Evolutionary conservation across 2,329 filamentous ascomycete species (phyloP).

Genomic region (Colletotrichum nymphaeae): DNA sequence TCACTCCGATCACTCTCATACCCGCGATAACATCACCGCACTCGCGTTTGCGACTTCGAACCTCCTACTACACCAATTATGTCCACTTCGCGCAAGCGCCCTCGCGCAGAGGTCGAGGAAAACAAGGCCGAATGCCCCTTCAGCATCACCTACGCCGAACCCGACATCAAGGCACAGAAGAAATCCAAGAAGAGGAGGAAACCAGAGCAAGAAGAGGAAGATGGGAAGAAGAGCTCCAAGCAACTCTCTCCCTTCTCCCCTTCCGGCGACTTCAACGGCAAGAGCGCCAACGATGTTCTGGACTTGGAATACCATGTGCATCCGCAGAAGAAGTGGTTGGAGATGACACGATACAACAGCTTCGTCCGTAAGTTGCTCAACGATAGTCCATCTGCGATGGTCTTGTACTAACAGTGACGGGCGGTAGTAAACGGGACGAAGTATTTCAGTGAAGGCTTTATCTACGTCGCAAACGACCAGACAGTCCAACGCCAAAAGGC

Average conservation of each 20-base stretch:
- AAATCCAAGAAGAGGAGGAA: conserved; percentile 56
- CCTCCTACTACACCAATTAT: conserved; percentile 2
- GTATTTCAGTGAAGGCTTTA: conserved; percentile 68
- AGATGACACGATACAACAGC: conserved; percentile 71
- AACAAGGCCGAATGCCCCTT: conserved; percentile 69
- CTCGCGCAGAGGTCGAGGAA: conserved; percentile 61
- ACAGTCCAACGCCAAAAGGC: conserved; percentile 66
- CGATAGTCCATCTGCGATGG: not conserved
- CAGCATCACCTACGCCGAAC: conserved; percentile 50
- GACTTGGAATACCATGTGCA: conserved; percentile 66
- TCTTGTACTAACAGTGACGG: conserved; percentile 6
- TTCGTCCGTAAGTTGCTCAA: conserved; percentile 64
- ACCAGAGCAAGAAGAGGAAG: conserved; percentile 58
- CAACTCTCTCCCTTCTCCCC: conserved; percentile 67
- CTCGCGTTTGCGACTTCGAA: conserved; percentile 21
- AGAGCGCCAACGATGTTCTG: conserved; percentile 59
- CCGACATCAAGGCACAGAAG: conserved; percentile 59
- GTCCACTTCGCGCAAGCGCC: conserved; percentile 59
- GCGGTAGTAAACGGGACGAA: conserved; percentile 65
- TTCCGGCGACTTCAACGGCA: conserved; percentile 61
- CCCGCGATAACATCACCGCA: not conserved
- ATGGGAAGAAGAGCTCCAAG: conserved; percentile 57
- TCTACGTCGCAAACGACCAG: conserved; percentile 68
- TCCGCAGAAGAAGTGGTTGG: conserved; percentile 64
- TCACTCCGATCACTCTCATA: not conserved